phyloP scores from a whole-genome alignment of 495 filamentous ascomycete species.

The Penicillium ucsense region DNA sequence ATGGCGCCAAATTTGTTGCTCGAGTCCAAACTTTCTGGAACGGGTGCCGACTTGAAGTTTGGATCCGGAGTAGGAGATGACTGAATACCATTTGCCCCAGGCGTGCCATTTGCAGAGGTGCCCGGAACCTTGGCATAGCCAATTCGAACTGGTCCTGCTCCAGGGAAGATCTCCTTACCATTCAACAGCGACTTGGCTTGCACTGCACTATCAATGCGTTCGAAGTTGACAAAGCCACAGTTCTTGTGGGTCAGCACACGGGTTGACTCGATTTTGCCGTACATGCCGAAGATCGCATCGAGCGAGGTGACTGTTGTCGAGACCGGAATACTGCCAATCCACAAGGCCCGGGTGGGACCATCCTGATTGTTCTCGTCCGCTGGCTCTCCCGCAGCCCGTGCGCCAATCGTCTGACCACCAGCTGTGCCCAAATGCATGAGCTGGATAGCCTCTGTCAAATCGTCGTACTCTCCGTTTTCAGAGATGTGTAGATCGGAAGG shows the following conservation, averaged over 20 bases:
- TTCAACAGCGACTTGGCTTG: constrained; percentile 79
- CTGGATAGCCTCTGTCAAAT: constrained; percentile 64
- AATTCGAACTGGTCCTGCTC: constrained; percentile 87
- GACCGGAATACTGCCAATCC: constrained; percentile 96
- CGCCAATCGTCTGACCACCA: constrained; percentile 48
- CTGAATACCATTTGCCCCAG: constrained; percentile 71
- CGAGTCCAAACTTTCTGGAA: constrained; percentile 25
- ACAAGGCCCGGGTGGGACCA: constrained; percentile 83
- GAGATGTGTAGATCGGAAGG: constrained; percentile 65
- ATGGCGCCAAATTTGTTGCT: constrained; percentile 35
- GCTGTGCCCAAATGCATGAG: constrained; percentile 61
- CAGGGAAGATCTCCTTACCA: constrained; percentile 96
- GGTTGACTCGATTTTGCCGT: constrained; percentile 84
- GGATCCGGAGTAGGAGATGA: constrained; percentile 95
- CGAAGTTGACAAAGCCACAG: constrained; percentile 97
- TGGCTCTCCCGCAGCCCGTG: constrained; percentile 28
- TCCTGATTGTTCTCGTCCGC: constrained; percentile 71
- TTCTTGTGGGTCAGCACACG: constrained; percentile 97
- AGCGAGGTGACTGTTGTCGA: constrained; percentile 92
- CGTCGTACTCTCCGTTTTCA: constrained; percentile 66
- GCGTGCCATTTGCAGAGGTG: constrained; percentile 64
- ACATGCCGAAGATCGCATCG: constrained; percentile 83
- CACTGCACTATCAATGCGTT: constrained; percentile 79
- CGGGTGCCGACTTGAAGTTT: constrained; percentile 24
- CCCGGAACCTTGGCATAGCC: constrained; percentile 96